Base-by-base conservation (phyloP, 148 eudicot genomes). In the Rhododendron ovatum region DNA sequence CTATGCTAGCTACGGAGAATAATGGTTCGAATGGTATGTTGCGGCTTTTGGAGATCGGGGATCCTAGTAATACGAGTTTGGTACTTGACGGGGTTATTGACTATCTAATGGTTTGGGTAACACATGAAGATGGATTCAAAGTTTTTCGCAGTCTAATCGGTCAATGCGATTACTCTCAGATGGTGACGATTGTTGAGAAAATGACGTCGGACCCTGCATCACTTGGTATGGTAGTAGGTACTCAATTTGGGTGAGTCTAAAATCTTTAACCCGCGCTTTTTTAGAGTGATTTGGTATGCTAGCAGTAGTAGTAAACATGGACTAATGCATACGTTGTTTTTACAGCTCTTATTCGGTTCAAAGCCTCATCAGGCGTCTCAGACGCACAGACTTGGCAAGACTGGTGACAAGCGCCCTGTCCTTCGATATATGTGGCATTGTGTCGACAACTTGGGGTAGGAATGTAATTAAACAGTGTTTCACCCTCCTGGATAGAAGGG, bases 161-260 rank as follows among this genome's bases (percentile, higher is more conserved):
- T 6, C 12, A n/a, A 7, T 85, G 51, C 28, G 17, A 78, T 20
- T 5, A n/a, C 39, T 41, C 51, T 30, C 74, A 39, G 82, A 48
- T 85, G n/a, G 12, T 2, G 24, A 28, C 0, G 35, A 45, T 85
- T 26, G 82, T 85, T 33, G 6, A 0, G n/a, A 79, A 61, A n/a
- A 9, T 79, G 41, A 80, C 45, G 2, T 18, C 6, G 28, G 45
- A 81, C 14, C 10, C 1, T 15, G 11, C 77, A 63, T 51, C 47
- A 12, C 63, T 85, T 48, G 45, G 80, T 12, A 15, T 26, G 10
- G 74, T 37, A 41, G 83, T 76, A 30, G 30, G 33, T 63, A 78
- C 43, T 41, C 43, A 47, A 79, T 45, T 78, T 43, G 87, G 87
- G 87, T 85, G 20, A 85, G 87, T 65, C 15, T 18, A 2, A 5